Conservation (phyloP, 495 filamentous ascomycete genomes). For the Tuber microsphaerosporum region DNA sequence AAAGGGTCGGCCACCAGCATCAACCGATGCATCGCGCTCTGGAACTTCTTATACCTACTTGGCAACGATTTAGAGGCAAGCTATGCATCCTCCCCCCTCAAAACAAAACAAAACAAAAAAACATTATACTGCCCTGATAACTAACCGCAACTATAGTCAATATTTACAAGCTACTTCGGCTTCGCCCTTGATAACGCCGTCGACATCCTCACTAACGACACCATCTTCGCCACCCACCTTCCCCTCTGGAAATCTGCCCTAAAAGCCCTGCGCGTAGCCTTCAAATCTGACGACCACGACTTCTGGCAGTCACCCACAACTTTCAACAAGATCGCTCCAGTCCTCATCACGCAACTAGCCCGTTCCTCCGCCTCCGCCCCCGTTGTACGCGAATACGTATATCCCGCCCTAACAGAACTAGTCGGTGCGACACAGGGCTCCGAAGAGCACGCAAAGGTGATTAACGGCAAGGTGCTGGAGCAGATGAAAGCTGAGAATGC, state of each 20-base stretch:
- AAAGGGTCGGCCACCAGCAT: slow-evolving; percentile 14
- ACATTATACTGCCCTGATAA: background rate
- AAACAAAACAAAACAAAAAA: background rate
- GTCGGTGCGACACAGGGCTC: slow-evolving; percentile 67
- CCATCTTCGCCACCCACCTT: background rate
- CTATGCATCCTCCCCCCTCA: background rate
- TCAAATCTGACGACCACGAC: slow-evolving; percentile 68
- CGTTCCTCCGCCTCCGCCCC: slow-evolving; percentile 47
- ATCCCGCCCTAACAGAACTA: slow-evolving; percentile 60
- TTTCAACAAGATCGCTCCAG: slow-evolving; percentile 60
- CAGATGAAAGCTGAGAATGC: slow-evolving; percentile 63
- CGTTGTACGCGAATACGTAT: slow-evolving; percentile 37
- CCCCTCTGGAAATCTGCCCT: slow-evolving; percentile 48
- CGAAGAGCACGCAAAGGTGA: slow-evolving; percentile 76
- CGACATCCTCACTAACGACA: slow-evolving; percentile 51
- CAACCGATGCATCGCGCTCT: slow-evolving; percentile 47
- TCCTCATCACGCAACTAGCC: slow-evolving; percentile 62
- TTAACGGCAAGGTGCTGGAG: slow-evolving; percentile 68
- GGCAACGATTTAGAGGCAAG: slow-evolving; percentile 71
- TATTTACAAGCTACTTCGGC: slow-evolving; percentile 82
- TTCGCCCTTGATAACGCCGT: slow-evolving; percentile 71
- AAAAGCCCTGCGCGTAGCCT: slow-evolving; percentile 61
- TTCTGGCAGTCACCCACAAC: slow-evolving; percentile 89
- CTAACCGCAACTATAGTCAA: slow-evolving; percentile 50
- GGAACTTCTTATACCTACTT: slow-evolving; percentile 68